A percentile compares a stretch with the other conserved stretches of the same genome.
Conservation (phyloP, 2,329 filamentous ascomycete species). For the Cadophora sp. region DNA sequence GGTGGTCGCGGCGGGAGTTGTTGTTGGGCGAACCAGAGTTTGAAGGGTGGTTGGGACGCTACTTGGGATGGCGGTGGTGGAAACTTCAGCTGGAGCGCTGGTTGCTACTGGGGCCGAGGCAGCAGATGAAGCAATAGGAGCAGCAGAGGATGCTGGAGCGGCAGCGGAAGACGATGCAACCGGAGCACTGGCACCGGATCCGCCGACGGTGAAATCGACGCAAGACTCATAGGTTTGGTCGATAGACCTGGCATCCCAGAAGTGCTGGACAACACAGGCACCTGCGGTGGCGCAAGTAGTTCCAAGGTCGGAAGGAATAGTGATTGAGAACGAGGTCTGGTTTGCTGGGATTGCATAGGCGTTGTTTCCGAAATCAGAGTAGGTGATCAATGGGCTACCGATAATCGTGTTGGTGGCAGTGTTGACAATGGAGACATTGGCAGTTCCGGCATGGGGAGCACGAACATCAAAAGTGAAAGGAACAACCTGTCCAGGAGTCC, state of each 20-base stretch:
- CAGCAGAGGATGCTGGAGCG: constrained; percentile 7
- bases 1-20: background rate
- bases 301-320: constrained; percentile 56
- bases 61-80: background rate
- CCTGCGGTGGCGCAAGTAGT: constrained; percentile 42
- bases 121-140: constrained; percentile 7
- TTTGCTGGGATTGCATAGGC: constrained; percentile 51
- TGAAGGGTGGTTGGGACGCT: constrained; percentile 15
- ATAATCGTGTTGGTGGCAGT: constrained; percentile 56
- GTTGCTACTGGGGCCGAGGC: constrained; percentile 9
- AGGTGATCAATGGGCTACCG: constrained; percentile 54
- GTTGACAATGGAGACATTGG: constrained; percentile 62
- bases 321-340: constrained; percentile 58
- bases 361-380: constrained; percentile 55
- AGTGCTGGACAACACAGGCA: constrained; percentile 56
- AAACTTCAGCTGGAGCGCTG: background rate
- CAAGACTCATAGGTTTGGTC: constrained; percentile 64
- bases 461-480: constrained; percentile 50
- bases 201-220: constrained; percentile 53
- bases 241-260: constrained; percentile 55
- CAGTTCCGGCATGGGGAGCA: constrained; percentile 59
- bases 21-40: constrained; percentile 1
- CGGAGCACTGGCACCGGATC: constrained; percentile 10
- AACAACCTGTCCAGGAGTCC: constrained; percentile 51
- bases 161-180: constrained; percentile 7